Conservation (phyloP, 108 stramenopile species). For the Cylindrotheca closterium region DNA sequence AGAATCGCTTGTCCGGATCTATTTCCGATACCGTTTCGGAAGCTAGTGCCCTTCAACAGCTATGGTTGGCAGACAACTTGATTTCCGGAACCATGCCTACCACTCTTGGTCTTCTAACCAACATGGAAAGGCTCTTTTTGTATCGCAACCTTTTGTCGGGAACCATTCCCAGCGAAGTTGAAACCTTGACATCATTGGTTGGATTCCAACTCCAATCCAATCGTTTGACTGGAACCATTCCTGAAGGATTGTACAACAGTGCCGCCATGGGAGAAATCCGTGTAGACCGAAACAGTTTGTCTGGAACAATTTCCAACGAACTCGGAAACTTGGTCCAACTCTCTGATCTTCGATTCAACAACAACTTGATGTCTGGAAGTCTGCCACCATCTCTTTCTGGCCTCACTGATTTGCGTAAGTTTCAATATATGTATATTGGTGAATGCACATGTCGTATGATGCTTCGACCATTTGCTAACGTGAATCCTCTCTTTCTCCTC, state of each 20-base stretch:
- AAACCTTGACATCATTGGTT: conserved; percentile 12
- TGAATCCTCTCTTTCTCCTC: conserved; percentile 1
- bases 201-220: conserved; percentile 32
- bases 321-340: conserved; percentile 26
- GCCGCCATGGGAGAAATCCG: conserved; percentile 24
- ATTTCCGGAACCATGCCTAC: conserved; percentile 36
- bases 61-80: conserved; percentile 35
- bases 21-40: conserved; percentile 13
- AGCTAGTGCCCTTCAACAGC: conserved; percentile 8
- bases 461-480: not conserved
- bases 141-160: conserved; percentile 38
- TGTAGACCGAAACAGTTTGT: conserved; percentile 41
- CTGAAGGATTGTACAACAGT: conserved; percentile 16
- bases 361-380: conserved; percentile 34
- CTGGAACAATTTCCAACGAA: conserved; percentile 33
- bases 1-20: conserved; percentile 26
- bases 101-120: conserved; percentile 14
- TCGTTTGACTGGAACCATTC: conserved; percentile 41
- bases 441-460: not conserved
- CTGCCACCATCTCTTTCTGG: conserved; percentile 36
- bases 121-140: conserved; percentile 23
- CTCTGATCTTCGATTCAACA: conserved; percentile 27
- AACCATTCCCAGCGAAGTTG: conserved; percentile 31
- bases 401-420: conserved; percentile 29
- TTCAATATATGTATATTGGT: not conserved